Evolutionary conservation across 257 asterid species (phyloP).

Genomic region (Nicotiana knightiana): DNA sequence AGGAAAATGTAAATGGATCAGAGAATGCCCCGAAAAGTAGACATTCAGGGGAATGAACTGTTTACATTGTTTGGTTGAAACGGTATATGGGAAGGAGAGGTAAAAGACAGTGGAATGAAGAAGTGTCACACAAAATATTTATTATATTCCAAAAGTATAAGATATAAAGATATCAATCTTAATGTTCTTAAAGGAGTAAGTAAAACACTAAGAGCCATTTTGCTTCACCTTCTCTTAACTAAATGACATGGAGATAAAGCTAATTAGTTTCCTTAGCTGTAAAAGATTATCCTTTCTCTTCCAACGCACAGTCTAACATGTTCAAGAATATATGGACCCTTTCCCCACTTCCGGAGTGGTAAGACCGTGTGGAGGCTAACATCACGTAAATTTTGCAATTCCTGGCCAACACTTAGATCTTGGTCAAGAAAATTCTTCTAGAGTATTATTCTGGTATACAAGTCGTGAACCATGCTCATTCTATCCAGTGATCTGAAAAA

Average conservation of each 20-base stretch:
- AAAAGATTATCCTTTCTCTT: not conserved
- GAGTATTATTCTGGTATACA: not conserved
- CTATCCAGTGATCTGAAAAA: not conserved
- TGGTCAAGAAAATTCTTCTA: not conserved
- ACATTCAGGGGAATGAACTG: not conserved
- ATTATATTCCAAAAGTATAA: not conserved
- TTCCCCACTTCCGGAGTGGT: not conserved
- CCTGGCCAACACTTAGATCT: not conserved
- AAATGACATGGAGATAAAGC: not conserved
- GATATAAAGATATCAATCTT: not conserved
- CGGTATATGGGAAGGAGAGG: not conserved
- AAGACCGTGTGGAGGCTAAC: not conserved
- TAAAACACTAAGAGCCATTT: not conserved
- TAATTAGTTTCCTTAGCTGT: not conserved
- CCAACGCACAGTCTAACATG: not conserved
- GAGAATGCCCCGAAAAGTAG: not conserved
- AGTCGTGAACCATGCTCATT: not conserved
- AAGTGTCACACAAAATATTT: not conserved
- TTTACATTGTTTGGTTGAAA: not conserved
- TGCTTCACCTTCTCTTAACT: not conserved
- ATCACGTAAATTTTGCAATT: not conserved
- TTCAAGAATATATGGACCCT: not conserved
- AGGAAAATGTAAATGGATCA: not conserved
- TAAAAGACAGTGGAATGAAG: not conserved
- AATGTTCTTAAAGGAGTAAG: not conserved